Base-by-base conservation (phyloP, 2,329 filamentous ascomycete genomes). In the Tympanopsis confertula region DNA sequence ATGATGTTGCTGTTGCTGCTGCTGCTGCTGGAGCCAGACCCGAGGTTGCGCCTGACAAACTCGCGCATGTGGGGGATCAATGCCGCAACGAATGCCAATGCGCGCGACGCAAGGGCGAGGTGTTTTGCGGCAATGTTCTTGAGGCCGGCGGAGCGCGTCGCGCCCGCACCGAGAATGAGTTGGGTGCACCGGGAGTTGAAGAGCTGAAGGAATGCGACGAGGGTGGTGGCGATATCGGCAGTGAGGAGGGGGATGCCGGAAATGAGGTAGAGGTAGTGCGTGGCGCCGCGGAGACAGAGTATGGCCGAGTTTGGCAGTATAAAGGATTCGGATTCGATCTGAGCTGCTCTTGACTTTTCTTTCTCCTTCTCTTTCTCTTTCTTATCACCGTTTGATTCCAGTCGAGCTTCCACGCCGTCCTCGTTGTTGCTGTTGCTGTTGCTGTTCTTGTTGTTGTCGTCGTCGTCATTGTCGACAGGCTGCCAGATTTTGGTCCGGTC, bases 141-240 rank as follows among this genome's bases (percentile, higher is more conserved):
- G 15, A 98, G 66, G 0, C 89, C 89, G 1, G 88, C 91, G 18
- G 83, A 87, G 24, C 78, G 71, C 4, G 86, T 95, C 3, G 91
- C 91, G 4, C 91, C 91, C 2, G 91, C 91, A 1, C 91, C 91
- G 5, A 98, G 77, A 45, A 98, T 95, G 41, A 98, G 73, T 55
- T 98, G 91, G n/a, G 84, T 93, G 41, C 88, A 88, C 15, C 91
- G 82, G 2, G 87, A 95, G 57, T 98, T 95, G 69, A 96, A 98
- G 3, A 94, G 70, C 46, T 91, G 85, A 13, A 96, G 69, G 52
- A 93, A 94, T 17, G 91, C 81, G 30, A 95, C 67, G 10, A 98
- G 71, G 1, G 79, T 81, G 3, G 74, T 66, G 0, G 86, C 83
- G 38, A 95, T 80, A 41, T 95, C 87, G 2, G 79, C 69, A 1